phyloP scores from a whole-genome alignment of 306 rosid species.

The Mimosa pudica region DNA sequence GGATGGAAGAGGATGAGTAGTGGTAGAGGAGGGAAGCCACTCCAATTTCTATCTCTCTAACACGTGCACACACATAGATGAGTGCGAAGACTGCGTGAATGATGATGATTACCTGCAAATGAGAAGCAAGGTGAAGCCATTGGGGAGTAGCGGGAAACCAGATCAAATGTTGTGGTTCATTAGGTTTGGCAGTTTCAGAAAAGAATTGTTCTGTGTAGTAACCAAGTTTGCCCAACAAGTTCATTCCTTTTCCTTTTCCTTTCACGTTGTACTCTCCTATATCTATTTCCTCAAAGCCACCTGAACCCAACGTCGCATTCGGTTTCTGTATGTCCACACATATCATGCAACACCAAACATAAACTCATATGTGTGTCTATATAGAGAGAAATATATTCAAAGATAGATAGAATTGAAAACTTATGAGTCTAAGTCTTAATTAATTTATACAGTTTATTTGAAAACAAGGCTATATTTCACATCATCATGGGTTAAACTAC shows the following conservation, averaged over 20 bases:
- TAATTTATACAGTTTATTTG: too few relatives aligned
- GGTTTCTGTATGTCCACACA: constrained; percentile 34
- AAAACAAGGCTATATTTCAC: too few relatives aligned
- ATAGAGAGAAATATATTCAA: too few relatives aligned
- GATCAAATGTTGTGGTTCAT: constrained; percentile 25
- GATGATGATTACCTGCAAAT: constrained; percentile 35
- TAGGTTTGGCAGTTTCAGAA: constrained; percentile 36
- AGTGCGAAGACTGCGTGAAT: too few relatives aligned
- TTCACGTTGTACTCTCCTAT: constrained; percentile 35
- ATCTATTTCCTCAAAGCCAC: constrained; percentile 37
- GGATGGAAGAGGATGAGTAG: too few relatives aligned
- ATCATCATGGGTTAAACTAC: too few relatives aligned
- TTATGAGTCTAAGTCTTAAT: too few relatives aligned
- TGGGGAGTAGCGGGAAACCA: constrained; percentile 40
- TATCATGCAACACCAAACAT: background rate
- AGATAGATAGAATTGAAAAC: too few relatives aligned
- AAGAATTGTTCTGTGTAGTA: constrained; percentile 36
- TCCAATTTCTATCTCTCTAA: too few relatives aligned
- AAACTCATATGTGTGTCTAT: too few relatives aligned
- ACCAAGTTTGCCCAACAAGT: constrained; percentile 42
- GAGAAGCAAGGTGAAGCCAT: constrained; percentile 49
- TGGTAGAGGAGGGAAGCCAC: too few relatives aligned
- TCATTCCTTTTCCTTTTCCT: constrained; percentile 40
- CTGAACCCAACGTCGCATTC: constrained; percentile 23
- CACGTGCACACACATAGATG: too few relatives aligned